Percentiles rank a stretch among this genome's conserved stretches.
Conservation (phyloP, 176 grass and related monocot genomes). For the Carex kokanica region DNA sequence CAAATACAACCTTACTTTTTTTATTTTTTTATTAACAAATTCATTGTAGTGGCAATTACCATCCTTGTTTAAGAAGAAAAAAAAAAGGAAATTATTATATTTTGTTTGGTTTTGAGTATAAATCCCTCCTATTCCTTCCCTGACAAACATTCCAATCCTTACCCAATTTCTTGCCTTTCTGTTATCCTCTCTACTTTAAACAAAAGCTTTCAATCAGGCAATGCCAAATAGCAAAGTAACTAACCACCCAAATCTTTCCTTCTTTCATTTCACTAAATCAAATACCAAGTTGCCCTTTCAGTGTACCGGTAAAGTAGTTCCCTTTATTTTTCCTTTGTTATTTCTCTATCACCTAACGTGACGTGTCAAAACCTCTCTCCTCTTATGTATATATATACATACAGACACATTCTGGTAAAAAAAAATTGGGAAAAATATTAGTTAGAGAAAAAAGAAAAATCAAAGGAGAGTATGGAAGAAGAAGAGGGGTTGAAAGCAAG, state of each 20-base stretch:
- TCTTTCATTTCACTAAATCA: not conserved
- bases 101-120: not conserved
- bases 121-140: not conserved
- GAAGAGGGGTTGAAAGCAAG: conserved; percentile 22
- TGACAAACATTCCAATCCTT: conserved; percentile 8
- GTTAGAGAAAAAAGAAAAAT: not conserved
- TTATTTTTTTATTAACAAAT: not conserved
- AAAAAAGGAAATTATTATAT: not conserved
- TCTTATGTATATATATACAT: not conserved
- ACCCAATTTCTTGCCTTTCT: not conserved
- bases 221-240: conserved; percentile 9
- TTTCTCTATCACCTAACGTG: conserved; percentile 3
- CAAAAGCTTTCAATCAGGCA: not conserved
- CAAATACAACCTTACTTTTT: not conserved
- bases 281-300: conserved; percentile 38
- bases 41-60: not conserved
- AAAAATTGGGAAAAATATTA: not conserved
- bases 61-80: not conserved
- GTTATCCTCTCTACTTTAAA: not conserved
- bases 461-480: conserved; percentile 28
- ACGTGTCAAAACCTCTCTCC: conserved; percentile 21
- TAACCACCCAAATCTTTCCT: conserved; percentile 17
- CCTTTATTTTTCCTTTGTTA: conserved; percentile 14
- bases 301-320: conserved; percentile 45
- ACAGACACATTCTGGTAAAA: conserved; percentile 6